Conservation (phyloP, 805 yeast species). For the Metschnikowia lochheadii region DNA sequence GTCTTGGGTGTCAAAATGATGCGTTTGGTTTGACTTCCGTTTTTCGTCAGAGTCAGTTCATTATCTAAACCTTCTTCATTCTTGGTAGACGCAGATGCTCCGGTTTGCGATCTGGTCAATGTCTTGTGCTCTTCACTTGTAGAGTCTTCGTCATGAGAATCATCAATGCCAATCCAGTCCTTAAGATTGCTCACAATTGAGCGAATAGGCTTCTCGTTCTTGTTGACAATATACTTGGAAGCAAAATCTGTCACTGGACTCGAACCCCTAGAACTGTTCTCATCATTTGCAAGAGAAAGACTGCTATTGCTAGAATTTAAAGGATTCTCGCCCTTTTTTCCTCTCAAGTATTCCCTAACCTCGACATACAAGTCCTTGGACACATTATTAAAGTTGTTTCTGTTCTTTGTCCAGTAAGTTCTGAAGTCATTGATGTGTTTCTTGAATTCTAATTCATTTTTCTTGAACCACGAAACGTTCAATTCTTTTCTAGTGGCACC, state of each 20-base stretch:
- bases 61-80: background rate
- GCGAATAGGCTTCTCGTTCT: slow-evolving; percentile 28
- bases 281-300: slow-evolving; percentile 23
- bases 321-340: slow-evolving; percentile 33
- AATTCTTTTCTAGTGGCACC: slow-evolving; percentile 96
- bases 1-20: slow-evolving; percentile 4
- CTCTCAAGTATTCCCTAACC: slow-evolving; percentile 67
- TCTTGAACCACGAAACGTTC: slow-evolving; percentile 95
- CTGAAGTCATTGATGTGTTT: slow-evolving; percentile 87
- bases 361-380: slow-evolving; percentile 83
- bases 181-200: slow-evolving; percentile 38
- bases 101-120: slow-evolving; percentile 4
- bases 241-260: slow-evolving; percentile 71
- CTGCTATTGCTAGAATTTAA: slow-evolving; percentile 16
- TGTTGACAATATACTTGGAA: slow-evolving; percentile 57
- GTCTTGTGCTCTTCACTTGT: slow-evolving; percentile 20
- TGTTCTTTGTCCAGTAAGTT: slow-evolving; percentile 76
- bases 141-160: slow-evolving; percentile 28
- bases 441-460: slow-evolving; percentile 91
- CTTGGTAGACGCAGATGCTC: background rate
- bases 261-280: slow-evolving; percentile 26
- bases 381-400: slow-evolving; percentile 60
- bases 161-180: slow-evolving; percentile 38
- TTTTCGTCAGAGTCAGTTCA: background rate
- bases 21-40: background rate